A percentile compares a stretch with the other conserved stretches of the same genome.
Evolutionary conservation across 331 rosid genomes (phyloP).

Genomic region (Erythrophleum ivorense): DNA sequence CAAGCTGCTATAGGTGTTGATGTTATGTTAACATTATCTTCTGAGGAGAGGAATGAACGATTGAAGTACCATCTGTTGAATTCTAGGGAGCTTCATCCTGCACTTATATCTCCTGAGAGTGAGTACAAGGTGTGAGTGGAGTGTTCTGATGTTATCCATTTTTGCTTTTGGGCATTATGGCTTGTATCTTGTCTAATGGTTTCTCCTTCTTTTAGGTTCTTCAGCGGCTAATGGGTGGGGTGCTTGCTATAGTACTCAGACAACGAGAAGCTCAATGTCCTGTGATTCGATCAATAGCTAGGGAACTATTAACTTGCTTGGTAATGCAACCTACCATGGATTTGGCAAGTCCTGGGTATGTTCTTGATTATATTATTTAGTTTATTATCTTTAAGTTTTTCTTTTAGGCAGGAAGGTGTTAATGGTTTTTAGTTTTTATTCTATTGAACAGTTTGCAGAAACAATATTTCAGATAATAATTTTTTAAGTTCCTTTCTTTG

Average conservation of each 20-base stretch:
- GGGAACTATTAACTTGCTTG: constrained; percentile 90
- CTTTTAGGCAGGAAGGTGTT: constrained; percentile 11
- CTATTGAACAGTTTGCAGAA: constrained; percentile 23
- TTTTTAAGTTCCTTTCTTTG: background rate
- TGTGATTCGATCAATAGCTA: constrained; percentile 85
- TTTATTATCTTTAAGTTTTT: constrained; percentile 34
- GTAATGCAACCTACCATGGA: constrained; percentile 86
- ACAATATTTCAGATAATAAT: background rate
- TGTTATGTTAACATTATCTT: constrained; percentile 90
- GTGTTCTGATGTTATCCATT: constrained; percentile 51
- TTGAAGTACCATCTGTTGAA: constrained; percentile 86
- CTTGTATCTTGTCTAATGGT: constrained; percentile 48
- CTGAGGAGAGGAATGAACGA: constrained; percentile 95
- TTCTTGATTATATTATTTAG: constrained; percentile 26
- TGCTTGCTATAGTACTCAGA: constrained; percentile 77
- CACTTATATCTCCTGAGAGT: constrained; percentile 94
- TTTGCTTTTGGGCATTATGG: constrained; percentile 37
- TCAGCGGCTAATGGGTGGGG: constrained; percentile 83
- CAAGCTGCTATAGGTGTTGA: constrained; percentile 92
- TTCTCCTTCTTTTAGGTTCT: constrained; percentile 66
- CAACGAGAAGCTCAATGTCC: constrained; percentile 89
- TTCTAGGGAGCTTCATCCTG: constrained; percentile 98
- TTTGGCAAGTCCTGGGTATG: constrained; percentile 94
- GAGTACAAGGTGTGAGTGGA: constrained; percentile 99
- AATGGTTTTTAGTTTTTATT: background rate